These are phyloP conservation scores for Cadophora sp. DNA, from an alignment of 2,329 filamentous ascomycete genomes.

Conservation along the genomic window DNA sequence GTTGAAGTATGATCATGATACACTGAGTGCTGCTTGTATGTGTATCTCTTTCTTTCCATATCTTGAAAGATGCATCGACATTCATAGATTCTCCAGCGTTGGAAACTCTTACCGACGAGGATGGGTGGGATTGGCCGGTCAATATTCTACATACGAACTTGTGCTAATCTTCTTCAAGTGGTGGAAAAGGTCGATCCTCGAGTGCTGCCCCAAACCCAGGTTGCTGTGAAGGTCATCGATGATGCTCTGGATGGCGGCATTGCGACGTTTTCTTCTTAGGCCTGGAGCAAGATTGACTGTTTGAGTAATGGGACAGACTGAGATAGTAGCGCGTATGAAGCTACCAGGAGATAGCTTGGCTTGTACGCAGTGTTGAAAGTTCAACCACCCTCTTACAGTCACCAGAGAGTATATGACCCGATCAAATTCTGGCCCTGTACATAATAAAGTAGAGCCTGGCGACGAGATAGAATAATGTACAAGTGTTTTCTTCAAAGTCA, in stretches of 20 bases:
- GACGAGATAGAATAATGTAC: too few relatives aligned
- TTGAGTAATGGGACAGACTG: not conserved
- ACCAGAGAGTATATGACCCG: too few relatives aligned
- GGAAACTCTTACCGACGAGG: too few relatives aligned
- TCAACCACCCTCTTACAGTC: too few relatives aligned
- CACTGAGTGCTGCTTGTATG: slow-evolving; percentile 17
- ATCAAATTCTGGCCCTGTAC: too few relatives aligned
- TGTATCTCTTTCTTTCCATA: not conserved
- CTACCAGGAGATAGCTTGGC: not conserved
- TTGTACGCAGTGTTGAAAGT: too few relatives aligned
- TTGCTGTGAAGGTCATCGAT: slow-evolving; percentile 14
- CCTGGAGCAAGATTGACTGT: not conserved
- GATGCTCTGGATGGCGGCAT: slow-evolving; percentile 11
- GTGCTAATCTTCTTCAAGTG: not conserved
- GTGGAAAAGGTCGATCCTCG: slow-evolving; percentile 5
- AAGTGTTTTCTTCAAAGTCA: too few relatives aligned
- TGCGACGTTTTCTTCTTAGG: not conserved
- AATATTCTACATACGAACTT: too few relatives aligned
- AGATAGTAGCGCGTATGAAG: not conserved
- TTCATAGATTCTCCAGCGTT: too few relatives aligned
- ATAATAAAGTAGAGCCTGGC: too few relatives aligned
- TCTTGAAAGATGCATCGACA: not conserved
- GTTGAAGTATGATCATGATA: slow-evolving; percentile 25
- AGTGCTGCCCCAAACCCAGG: not conserved
- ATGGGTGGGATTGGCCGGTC: too few relatives aligned